Conservation (phyloP, 1,139 yeast genomes). For the Debaryomyces udenii region DNA sequence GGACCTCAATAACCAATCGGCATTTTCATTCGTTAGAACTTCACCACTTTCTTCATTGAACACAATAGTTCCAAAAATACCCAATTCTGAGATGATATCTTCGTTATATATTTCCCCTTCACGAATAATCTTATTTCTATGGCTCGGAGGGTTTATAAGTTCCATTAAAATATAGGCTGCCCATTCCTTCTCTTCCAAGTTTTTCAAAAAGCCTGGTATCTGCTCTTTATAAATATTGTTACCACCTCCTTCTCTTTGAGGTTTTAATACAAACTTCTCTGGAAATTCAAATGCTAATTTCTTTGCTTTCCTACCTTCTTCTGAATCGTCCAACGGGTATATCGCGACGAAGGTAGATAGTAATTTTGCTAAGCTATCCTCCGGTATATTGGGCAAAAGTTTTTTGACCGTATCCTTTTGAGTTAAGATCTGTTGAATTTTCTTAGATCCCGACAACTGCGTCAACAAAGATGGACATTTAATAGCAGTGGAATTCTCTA, state of each 20-base stretch:
- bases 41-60: conserved; percentile 68
- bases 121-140: conserved; percentile 69
- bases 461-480: conserved; percentile 90
- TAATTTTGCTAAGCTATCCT: conserved; percentile 33
- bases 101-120: conserved; percentile 64
- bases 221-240: conserved; percentile 85
- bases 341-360: conserved; percentile 78
- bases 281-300: conserved; percentile 70
- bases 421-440: conserved; percentile 86
- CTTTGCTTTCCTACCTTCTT: conserved; percentile 65
- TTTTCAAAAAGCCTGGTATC: conserved; percentile 71
- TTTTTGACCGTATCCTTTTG: conserved; percentile 47
- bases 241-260: conserved; percentile 97
- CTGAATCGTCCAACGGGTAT: conserved; percentile 78
- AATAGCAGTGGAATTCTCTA: conserved; percentile 79
- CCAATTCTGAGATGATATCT: conserved; percentile 83
- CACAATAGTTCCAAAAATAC: conserved; percentile 81
- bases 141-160: conserved; percentile 74
- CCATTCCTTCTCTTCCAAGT: conserved; percentile 75
- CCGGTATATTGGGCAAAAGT: conserved; percentile 43
- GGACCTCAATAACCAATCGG: conserved; percentile 88
- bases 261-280: conserved; percentile 78
- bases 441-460: conserved; percentile 90
- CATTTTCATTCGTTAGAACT: conserved; percentile 61
- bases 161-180: conserved; percentile 94